These are phyloP conservation scores for Tuber aestivum DNA, from an alignment of 495 filamentous ascomycete species.

Conservation along the genomic window DNA sequence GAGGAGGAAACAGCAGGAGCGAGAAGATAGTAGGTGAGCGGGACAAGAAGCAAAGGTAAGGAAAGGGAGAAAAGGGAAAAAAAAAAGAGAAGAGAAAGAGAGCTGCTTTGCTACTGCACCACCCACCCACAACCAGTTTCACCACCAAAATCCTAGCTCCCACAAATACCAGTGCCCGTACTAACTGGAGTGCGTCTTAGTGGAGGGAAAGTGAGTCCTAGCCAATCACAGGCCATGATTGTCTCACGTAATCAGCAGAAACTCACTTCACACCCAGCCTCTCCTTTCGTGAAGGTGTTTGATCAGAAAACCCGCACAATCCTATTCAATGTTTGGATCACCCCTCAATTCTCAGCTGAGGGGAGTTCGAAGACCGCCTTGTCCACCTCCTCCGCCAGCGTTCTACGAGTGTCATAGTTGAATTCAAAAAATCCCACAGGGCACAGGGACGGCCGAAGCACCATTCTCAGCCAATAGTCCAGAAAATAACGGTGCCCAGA, in stretches of 20 bases:
- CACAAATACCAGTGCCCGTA: not conserved
- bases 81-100: constrained; percentile 17
- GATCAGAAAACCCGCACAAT: not conserved
- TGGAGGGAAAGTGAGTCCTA: not conserved
- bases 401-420: not conserved
- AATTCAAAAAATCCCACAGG: not conserved
- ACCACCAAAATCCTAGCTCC: constrained; percentile 6
- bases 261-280: not conserved
- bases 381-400: not conserved
- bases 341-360: not conserved
- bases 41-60: constrained; percentile 13
- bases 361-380: not conserved
- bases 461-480: not conserved
- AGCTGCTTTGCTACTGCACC: constrained; percentile 28
- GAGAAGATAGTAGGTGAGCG: constrained; percentile 18
- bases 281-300: not conserved
- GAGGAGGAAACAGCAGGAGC: constrained; percentile 18
- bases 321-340: not conserved
- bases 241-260: constrained; percentile 3
- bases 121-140: constrained; percentile 14
- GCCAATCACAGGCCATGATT: not conserved
- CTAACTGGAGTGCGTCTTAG: not conserved
- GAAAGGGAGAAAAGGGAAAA: constrained; percentile 9
- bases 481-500: not conserved
- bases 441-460: not conserved